These are phyloP conservation scores for Alternaria atra DNA, from an alignment of 2,329 filamentous ascomycete genomes.

Conservation along the genomic window DNA sequence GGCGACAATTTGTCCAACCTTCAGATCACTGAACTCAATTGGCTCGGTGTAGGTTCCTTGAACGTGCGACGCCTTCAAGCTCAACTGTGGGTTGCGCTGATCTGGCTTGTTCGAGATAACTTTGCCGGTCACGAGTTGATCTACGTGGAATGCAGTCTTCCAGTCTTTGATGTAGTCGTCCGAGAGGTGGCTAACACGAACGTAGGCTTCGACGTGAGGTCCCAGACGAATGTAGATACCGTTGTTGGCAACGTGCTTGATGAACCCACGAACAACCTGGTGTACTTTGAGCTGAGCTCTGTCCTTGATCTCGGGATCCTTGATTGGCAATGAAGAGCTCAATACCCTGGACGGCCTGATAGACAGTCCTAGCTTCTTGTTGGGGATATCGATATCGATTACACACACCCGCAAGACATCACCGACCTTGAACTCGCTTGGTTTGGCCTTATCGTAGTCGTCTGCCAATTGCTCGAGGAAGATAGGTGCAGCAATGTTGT, in stretches of 20 bases:
- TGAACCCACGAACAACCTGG: conserved; percentile 86
- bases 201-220: conserved; percentile 80
- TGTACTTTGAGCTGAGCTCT: conserved; percentile 77
- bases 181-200: conserved; percentile 87
- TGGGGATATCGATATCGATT: conserved; percentile 78
- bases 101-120: conserved; percentile 75
- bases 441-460: conserved; percentile 82
- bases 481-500: conserved; percentile 79
- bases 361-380: conserved; percentile 85
- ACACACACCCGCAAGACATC: conserved; percentile 90
- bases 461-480: conserved; percentile 85
- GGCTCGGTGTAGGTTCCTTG: conserved; percentile 80
- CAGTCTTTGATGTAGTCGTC: conserved; percentile 94
- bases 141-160: conserved; percentile 86
- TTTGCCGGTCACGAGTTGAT: conserved; percentile 90
- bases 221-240: conserved; percentile 88
- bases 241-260: conserved; percentile 88
- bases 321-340: conserved; percentile 81
- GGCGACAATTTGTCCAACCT: conserved; percentile 81
- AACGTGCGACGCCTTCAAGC: conserved; percentile 83
- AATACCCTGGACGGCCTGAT: conserved; percentile 86
- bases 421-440: conserved; percentile 79
- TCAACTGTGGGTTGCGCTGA: conserved; percentile 80
- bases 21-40: conserved; percentile 78
- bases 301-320: conserved; percentile 80